phyloP scores from a whole-genome alignment of 208 protist species.

The Leptomonas seymouri region DNA sequence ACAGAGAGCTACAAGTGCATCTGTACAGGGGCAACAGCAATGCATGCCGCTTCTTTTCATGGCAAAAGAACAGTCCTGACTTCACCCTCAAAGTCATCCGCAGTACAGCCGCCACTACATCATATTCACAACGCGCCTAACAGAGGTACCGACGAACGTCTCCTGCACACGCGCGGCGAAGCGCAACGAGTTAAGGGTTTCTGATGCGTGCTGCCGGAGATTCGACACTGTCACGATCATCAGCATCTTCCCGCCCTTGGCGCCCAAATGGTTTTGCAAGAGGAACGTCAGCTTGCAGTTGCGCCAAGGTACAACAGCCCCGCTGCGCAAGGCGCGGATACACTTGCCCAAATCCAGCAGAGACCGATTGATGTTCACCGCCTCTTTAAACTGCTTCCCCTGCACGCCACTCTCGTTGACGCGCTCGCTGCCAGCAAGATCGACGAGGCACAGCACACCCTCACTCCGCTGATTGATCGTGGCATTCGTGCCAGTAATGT shows the following conservation, averaged over 20 bases:
- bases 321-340: slow-evolving; percentile 81
- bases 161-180: slow-evolving; percentile 93
- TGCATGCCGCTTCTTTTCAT: too few species aligned
- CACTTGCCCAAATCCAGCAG: slow-evolving; percentile 94
- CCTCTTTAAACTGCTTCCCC: slow-evolving; percentile 90
- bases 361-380: slow-evolving; percentile 92
- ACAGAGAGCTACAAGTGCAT: too few species aligned
- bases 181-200: slow-evolving; percentile 91
- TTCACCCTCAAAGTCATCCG: too few species aligned
- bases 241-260: slow-evolving; percentile 90
- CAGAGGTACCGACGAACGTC: slow-evolving; percentile 82
- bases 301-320: slow-evolving; percentile 85
- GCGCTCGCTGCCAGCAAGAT: slow-evolving; percentile 95
- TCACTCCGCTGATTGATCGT: slow-evolving; percentile 76
- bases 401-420: slow-evolving; percentile 89
- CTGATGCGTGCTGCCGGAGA: slow-evolving; percentile 52
- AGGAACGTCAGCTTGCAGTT: slow-evolving; percentile 94
- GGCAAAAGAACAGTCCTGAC: too few species aligned
- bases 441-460: slow-evolving; percentile 88
- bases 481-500: slow-evolving; percentile 69
- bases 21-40: too few species aligned
- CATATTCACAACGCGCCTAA: slow-evolving; percentile 73
- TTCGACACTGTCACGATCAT: slow-evolving; percentile 95
- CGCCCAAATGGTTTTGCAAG: slow-evolving; percentile 89
- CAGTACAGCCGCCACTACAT: slow-evolving; percentile 9